phyloP scores from a whole-genome alignment of 1,284 basidiomycete species.

The Coniophora puteana region DNA sequence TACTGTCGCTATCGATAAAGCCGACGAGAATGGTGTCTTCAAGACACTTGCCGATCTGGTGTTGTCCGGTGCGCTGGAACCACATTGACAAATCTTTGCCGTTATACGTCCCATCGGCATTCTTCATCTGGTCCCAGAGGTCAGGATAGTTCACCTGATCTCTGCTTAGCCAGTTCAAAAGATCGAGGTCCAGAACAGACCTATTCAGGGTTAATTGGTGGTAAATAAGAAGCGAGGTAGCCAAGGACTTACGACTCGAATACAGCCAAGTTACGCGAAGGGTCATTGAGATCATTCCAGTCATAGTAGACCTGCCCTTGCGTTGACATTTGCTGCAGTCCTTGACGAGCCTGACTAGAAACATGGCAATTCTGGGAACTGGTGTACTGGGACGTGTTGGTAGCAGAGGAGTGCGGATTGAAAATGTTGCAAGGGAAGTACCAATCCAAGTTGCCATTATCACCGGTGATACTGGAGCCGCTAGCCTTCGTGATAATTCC shows the following conservation, averaged over 20 bases:
- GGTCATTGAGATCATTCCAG: constrained; percentile 80
- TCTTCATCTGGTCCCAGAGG: constrained; percentile 78
- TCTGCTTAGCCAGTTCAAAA: constrained; percentile 81
- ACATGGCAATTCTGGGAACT: constrained; percentile 71
- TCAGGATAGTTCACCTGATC: constrained; percentile 79
- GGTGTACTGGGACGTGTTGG: constrained; percentile 72
- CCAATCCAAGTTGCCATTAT: constrained; percentile 64
- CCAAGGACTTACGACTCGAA: constrained; percentile 83
- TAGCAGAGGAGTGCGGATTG: constrained; percentile 59
- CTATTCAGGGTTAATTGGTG: too few relatives aligned
- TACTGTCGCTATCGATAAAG: constrained; percentile 90
- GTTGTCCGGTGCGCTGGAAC: constrained; percentile 65
- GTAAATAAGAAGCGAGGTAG: constrained; percentile 3
- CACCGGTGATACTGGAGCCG: constrained; percentile 64
- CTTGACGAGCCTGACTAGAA: constrained; percentile 45
- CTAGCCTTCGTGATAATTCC: constrained; percentile 71
- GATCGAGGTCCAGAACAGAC: constrained; percentile 81
- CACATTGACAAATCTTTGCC: constrained; percentile 85
- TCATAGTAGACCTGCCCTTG: constrained; percentile 90
- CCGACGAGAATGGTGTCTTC: constrained; percentile 86
- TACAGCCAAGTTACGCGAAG: constrained; percentile 80
- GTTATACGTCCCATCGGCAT: constrained; percentile 69
- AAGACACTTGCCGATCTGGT: constrained; percentile 76
- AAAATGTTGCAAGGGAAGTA: constrained; percentile 96
- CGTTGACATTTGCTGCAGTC: constrained; percentile 46